phyloP scores from a whole-genome alignment of 108 stramenopile species.

The Skeletonema menzelii region DNA sequence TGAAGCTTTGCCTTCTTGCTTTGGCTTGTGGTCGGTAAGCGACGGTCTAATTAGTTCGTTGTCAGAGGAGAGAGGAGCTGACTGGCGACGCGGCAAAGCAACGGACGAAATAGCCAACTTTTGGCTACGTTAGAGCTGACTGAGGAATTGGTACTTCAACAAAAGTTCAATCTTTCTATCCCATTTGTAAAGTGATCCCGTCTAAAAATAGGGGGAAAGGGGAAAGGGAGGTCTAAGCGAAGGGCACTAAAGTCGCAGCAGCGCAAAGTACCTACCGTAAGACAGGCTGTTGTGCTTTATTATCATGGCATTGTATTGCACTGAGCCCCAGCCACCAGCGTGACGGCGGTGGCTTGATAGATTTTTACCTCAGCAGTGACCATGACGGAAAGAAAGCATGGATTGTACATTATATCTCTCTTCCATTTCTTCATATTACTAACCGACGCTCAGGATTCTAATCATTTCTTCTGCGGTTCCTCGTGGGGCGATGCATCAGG shows the following conservation, averaged over 20 bases:
- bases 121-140: background rate
- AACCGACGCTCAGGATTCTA: background rate
- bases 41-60: background rate
- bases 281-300: no score
- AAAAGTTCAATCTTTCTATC: background rate
- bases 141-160: background rate
- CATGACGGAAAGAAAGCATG: background rate
- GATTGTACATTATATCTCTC: background rate
- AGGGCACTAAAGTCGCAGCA: no score
- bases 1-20: no score
- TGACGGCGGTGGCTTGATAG: background rate
- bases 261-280: no score
- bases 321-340: no score
- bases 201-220: background rate
- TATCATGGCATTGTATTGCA: no score
- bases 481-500: conserved; percentile 29
- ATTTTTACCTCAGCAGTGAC: background rate
- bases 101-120: background rate
- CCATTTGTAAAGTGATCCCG: background rate
- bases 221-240: no score
- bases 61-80: no score
- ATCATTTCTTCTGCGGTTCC: conserved; percentile 29
- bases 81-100: no score
- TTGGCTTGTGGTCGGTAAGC: no score
- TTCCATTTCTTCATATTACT: conserved; percentile 1